Evolutionary conservation across 169 alveolate species (phyloP).

Genomic region (Eimeria falciformis): DNA sequence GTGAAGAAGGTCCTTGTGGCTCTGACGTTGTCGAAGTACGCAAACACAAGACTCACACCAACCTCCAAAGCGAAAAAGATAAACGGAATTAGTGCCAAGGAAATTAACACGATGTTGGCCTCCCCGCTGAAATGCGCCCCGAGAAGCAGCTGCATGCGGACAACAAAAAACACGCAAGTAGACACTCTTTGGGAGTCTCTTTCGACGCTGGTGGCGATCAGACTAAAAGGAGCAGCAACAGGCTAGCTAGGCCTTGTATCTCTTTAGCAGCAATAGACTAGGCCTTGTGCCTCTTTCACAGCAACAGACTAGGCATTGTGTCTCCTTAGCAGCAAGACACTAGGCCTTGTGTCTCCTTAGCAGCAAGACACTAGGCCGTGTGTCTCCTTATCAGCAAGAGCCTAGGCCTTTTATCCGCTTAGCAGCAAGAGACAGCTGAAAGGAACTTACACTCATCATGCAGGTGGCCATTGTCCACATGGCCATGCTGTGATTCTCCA

Average conservation of each 20-base stretch:
- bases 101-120: conserved; percentile 78
- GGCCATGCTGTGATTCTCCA: conserved; percentile 88
- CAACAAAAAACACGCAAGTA: background rate
- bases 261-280: too few species aligned
- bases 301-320: too few species aligned
- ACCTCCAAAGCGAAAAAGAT: conserved; percentile 68
- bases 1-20: conserved; percentile 63
- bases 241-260: too few species aligned
- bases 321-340: too few species aligned
- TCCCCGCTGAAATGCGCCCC: conserved; percentile 69
- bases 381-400: too few species aligned
- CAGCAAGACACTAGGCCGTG: too few species aligned
- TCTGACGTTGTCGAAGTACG: conserved; percentile 80
- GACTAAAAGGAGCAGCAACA: too few species aligned
- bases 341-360: too few species aligned
- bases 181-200: too few species aligned
- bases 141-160: conserved; percentile 72
- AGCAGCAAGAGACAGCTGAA: background rate
- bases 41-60: conserved; percentile 70
- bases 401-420: too few species aligned
- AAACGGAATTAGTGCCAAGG: conserved; percentile 57
- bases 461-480: conserved; percentile 87
- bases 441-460: conserved; percentile 76
- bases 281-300: too few species aligned
- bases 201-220: too few species aligned